phyloP scores from a whole-genome alignment of 2,329 filamentous ascomycete genomes.

The Trichophyton equinum region DNA sequence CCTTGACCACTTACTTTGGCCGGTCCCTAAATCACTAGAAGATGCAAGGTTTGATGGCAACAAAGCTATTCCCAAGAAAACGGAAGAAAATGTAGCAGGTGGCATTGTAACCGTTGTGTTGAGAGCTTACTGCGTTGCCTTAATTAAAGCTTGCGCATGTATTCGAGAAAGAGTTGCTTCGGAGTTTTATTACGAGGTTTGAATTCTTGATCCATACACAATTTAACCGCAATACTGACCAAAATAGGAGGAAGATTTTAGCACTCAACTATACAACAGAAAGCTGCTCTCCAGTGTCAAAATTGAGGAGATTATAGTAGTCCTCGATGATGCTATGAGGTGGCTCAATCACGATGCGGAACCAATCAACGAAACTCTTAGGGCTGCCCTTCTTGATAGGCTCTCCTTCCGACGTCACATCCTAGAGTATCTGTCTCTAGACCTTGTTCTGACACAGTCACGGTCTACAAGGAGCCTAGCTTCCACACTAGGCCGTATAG shows the following conservation, averaged over 20 bases:
- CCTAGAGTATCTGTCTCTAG: conserved; percentile 28
- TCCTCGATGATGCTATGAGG: conserved; percentile 44
- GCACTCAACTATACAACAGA: conserved; percentile 78
- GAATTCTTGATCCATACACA: background rate
- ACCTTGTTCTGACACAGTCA: conserved; percentile 22
- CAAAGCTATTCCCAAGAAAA: background rate
- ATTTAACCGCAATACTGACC: conserved; percentile 12
- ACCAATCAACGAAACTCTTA: conserved; percentile 26
- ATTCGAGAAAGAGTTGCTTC: conserved; percentile 64
- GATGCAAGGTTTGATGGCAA: conserved; percentile 47
- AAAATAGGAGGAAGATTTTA: conserved; percentile 81
- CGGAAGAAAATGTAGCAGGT: conserved; percentile 1
- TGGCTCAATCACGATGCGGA: conserved; percentile 34
- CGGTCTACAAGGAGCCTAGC: conserved; percentile 20
- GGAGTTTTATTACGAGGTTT: conserved; percentile 85
- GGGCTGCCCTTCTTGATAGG: conserved; percentile 49
- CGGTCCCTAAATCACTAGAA: conserved; percentile 50
- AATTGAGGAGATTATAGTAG: conserved; percentile 41
- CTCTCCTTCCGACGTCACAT: conserved; percentile 51
- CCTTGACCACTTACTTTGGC: conserved; percentile 68
- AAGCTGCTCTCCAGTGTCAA: conserved; percentile 57
- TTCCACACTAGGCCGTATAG: conserved; percentile 35
- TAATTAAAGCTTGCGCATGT: conserved; percentile 70
- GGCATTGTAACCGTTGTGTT: conserved; percentile 52
- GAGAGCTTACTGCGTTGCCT: conserved; percentile 70